Evolutionary conservation across 208 protist species (phyloP).

Genomic region (Wallacemonas rigidus): DNA sequence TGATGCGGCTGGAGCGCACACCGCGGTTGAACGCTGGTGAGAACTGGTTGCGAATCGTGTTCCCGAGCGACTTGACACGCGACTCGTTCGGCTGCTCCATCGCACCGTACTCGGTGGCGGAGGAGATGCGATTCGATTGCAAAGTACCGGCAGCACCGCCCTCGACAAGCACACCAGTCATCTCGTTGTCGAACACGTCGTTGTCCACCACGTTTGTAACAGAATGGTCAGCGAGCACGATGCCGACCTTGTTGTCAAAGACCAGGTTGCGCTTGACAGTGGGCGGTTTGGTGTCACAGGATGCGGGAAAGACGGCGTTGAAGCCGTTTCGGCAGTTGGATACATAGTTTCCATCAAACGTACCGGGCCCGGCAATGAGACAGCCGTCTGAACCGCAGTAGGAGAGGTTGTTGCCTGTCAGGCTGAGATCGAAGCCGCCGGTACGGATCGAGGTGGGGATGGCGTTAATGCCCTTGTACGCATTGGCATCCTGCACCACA

Average conservation of each 20-base stretch:
- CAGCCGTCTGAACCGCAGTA: slow-evolving; percentile 59
- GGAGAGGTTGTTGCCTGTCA: slow-evolving; percentile 58
- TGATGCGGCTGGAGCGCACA: slow-evolving; percentile 46
- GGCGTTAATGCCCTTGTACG: slow-evolving; percentile 65
- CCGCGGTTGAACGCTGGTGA: slow-evolving; percentile 80
- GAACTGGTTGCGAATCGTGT: slow-evolving; percentile 87
- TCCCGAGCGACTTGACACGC: slow-evolving; percentile 54
- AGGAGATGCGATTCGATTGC: slow-evolving; percentile 76
- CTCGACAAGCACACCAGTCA: slow-evolving; percentile 47
- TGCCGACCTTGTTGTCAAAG: slow-evolving; percentile 64
- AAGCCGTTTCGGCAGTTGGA: slow-evolving; percentile 68
- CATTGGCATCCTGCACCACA: slow-evolving; percentile 43
- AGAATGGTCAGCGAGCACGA: slow-evolving; percentile 53
- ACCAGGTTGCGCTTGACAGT: slow-evolving; percentile 52
- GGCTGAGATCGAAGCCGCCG: slow-evolving; percentile 34
- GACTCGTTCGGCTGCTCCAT: slow-evolving; percentile 53
- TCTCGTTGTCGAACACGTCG: slow-evolving; percentile 86
- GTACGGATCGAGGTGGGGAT: slow-evolving; percentile 46
- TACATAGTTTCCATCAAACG: slow-evolving; percentile 66
- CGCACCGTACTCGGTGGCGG: slow-evolving; percentile 54
- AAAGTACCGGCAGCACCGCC: slow-evolving; percentile 48
- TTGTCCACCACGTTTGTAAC: slow-evolving; percentile 47
- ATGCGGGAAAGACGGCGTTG: slow-evolving; percentile 34
- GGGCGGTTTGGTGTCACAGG: slow-evolving; percentile 18
- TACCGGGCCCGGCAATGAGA: slow-evolving; percentile 47